These are phyloP conservation scores for Pleurotus tuoliensis DNA, from an alignment of 768 basidiomycete species.

Conservation along the genomic window DNA sequence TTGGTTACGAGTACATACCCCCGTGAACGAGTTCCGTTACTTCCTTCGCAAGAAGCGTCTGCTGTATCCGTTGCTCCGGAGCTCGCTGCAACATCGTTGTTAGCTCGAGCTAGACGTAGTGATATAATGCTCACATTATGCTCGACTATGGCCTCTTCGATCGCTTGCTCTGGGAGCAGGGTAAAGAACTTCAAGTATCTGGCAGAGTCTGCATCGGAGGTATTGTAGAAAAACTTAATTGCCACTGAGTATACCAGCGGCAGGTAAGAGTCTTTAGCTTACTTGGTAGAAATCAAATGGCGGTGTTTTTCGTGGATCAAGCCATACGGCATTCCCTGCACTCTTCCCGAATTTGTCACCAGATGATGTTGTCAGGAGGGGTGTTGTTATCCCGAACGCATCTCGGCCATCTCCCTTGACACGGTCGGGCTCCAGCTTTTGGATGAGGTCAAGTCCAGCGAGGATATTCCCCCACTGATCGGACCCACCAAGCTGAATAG, in stretches of 20 bases:
- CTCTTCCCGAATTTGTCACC: slow-evolving; percentile 99
- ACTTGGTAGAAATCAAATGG: slow-evolving; percentile 96
- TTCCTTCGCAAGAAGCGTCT: slow-evolving; percentile 46
- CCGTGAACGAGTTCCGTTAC: slow-evolving; percentile 51
- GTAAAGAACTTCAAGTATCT: slow-evolving; percentile 83
- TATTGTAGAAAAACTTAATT: slow-evolving; percentile 82
- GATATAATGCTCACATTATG: slow-evolving; percentile 47
- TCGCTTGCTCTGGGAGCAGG: slow-evolving; percentile 55
- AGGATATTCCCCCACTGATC: slow-evolving; percentile 99
- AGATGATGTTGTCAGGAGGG: slow-evolving; percentile 82
- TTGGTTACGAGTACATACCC: slow-evolving; percentile 11
- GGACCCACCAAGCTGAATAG: slow-evolving; percentile 90
- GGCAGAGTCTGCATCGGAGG: slow-evolving; percentile 75
- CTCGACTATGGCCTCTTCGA: slow-evolving; percentile 49
- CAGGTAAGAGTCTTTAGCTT: slow-evolving; percentile 9
- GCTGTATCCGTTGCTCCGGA: slow-evolving; percentile 44
- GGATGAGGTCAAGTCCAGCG: slow-evolving; percentile 89
- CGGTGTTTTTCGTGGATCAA: slow-evolving; percentile 75
- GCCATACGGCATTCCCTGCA: slow-evolving; percentile 92
- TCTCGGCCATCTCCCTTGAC: slow-evolving; percentile 20
- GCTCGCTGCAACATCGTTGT: slow-evolving; percentile 21
- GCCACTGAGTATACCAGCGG: background rate
- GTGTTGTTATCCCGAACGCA: slow-evolving; percentile 87
- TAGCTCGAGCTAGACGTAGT: background rate
- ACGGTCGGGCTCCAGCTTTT: slow-evolving; percentile 35